A percentile compares a stretch with the other conserved stretches of the same genome.
These are phyloP conservation scores for Centrapalus pauciflorus DNA, from an alignment of 129 eudicot genomes.

Conservation along the genomic window DNA sequence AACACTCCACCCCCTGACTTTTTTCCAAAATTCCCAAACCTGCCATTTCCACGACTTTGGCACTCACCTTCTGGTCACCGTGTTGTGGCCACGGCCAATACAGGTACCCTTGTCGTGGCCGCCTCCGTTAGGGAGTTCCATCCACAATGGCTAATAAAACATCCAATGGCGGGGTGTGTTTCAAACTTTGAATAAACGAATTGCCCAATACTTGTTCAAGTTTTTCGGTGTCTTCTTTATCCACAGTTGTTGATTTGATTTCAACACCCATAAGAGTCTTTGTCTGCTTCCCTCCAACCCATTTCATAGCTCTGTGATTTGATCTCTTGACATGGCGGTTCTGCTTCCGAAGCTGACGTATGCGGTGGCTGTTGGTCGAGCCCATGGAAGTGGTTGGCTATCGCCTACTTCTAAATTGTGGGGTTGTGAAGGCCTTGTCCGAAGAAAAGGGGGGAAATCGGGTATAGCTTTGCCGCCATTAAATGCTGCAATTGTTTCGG, in stretches of 20 bases:
- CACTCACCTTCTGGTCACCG: slow-evolving; percentile 52
- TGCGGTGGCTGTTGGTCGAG: slow-evolving; percentile 33
- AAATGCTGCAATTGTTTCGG: slow-evolving; percentile 35
- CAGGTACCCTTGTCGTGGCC: slow-evolving; percentile 39
- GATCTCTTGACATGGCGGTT: slow-evolving; percentile 30
- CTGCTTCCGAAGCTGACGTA: slow-evolving; percentile 43
- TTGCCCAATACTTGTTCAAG: slow-evolving; percentile 26
- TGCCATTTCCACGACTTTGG: slow-evolving; percentile 39
- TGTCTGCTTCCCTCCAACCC: slow-evolving; percentile 42
- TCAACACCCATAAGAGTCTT: slow-evolving; percentile 45
- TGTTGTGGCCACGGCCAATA: slow-evolving; percentile 50
- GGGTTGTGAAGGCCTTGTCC: slow-evolving; percentile 43
- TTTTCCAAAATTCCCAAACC: slow-evolving; percentile 49
- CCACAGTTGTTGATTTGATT: slow-evolving; percentile 33
- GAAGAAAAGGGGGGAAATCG: slow-evolving; percentile 24
- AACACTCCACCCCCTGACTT: slow-evolving; percentile 44
- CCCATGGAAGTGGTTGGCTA: slow-evolving; percentile 43
- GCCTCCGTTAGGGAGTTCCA: slow-evolving; percentile 61
- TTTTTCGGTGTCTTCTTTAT: slow-evolving; percentile 38
- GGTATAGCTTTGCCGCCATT: slow-evolving; percentile 11
- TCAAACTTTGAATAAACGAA: slow-evolving; percentile 27
- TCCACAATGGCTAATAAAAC: slow-evolving; percentile 53
- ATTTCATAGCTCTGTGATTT: slow-evolving; percentile 25
- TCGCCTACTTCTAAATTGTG: slow-evolving; percentile 17
- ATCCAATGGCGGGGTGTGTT: slow-evolving; percentile 38